Percentiles rank a stretch among this genome's conserved stretches.
Evolutionary conservation across 208 protist genomes (phyloP).

Genomic region (Acanthamoeba royreba): DNA sequence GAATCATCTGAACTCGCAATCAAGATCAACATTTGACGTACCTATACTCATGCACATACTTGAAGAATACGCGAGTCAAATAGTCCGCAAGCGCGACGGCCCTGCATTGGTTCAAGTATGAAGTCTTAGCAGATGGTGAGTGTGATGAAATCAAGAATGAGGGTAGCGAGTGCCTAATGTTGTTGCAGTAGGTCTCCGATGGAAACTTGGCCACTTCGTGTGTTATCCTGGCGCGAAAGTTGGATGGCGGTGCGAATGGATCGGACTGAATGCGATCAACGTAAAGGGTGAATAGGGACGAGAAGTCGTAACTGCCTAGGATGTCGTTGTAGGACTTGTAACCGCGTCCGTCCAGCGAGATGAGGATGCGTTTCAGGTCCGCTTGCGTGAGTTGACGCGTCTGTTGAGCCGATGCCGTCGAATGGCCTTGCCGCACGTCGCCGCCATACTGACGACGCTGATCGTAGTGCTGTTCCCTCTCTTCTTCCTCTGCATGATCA

Average conservation of each 20-base stretch:
- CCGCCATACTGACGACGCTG: too few relatives aligned
- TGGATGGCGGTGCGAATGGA: constrained; percentile 72
- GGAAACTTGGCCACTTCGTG: constrained; percentile 48
- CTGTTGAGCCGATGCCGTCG: too few relatives aligned
- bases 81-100: constrained; percentile 53
- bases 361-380: neutral
- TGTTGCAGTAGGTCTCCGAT: neutral
- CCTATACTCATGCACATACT: neutral
- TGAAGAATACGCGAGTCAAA: constrained; percentile 58
- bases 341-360: constrained; percentile 51
- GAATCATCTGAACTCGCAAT: too few relatives aligned
- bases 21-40: neutral
- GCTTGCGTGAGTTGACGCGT: too few relatives aligned
- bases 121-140: too few relatives aligned
- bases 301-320: constrained; percentile 83
- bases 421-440: too few relatives aligned
- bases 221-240: constrained; percentile 54
- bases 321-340: constrained; percentile 61
- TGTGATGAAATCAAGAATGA: neutral
- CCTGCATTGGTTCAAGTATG: too few relatives aligned
- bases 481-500: too few relatives aligned
- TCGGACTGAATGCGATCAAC: constrained; percentile 73
- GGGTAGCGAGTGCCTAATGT: constrained; percentile 21
- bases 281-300: constrained; percentile 79
- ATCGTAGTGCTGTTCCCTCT: too few relatives aligned